These are phyloP conservation scores for Filobasidium uniguttulatum DNA, from an alignment of 1,284 basidiomycete species.

Conservation along the genomic window DNA sequence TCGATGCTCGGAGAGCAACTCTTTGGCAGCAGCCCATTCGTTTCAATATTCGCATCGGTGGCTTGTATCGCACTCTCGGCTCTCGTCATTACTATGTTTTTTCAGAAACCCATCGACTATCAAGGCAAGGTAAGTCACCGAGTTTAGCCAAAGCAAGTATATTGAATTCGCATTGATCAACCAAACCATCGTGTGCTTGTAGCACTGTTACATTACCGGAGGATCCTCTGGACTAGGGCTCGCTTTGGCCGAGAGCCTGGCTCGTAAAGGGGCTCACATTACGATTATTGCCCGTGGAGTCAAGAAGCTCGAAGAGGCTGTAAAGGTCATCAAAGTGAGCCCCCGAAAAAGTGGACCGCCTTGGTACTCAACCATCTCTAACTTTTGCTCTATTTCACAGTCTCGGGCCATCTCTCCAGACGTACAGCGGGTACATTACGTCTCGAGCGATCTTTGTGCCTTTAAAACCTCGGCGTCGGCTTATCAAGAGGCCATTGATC, in stretches of 20 bases:
- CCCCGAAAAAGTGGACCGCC: background rate
- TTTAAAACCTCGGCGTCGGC: constrained; percentile 45
- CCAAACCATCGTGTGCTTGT: too few relatives aligned
- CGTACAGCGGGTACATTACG: constrained; percentile 47
- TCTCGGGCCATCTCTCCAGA: background rate
- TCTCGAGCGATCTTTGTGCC: constrained; percentile 50
- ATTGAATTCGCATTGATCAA: too few relatives aligned
- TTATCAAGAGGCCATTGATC: constrained; percentile 46
- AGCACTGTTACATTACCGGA: constrained; percentile 68
- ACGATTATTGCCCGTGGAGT: constrained; percentile 57
- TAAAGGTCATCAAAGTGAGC: constrained; percentile 49
- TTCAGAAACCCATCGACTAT: background rate
- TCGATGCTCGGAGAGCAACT: too few relatives aligned
- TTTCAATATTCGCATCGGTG: too few relatives aligned
- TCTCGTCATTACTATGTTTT: background rate
- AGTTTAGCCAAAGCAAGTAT: background rate
- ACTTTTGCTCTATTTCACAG: background rate
- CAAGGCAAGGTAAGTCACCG: background rate
- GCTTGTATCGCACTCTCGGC: too few relatives aligned
- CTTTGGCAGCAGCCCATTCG: too few relatives aligned
- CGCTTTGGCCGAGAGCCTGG: constrained; percentile 53
- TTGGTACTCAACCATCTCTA: background rate
- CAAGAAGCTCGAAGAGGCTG: constrained; percentile 36
- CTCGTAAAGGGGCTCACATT: constrained; percentile 60
- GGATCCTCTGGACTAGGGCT: constrained; percentile 68